These are phyloP conservation scores for Anthracocystis panici-leucophaei DNA, from an alignment of 1,284 basidiomycete genomes.

Conservation along the genomic window DNA sequence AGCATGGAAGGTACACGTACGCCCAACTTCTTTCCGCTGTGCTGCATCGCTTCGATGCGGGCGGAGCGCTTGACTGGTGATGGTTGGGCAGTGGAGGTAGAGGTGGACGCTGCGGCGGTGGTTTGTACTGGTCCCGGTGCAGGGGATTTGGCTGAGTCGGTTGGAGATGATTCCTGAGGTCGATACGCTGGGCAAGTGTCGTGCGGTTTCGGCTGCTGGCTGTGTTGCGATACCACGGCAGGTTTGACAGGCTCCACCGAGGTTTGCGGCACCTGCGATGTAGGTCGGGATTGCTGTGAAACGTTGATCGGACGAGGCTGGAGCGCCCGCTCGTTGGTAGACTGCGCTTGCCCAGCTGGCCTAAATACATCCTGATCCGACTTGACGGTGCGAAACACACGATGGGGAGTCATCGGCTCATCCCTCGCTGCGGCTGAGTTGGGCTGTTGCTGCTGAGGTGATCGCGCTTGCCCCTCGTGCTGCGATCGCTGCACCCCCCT, in stretches of 20 bases:
- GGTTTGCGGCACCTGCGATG: neutral
- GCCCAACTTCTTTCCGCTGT: conserved; percentile 39
- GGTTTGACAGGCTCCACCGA: neutral
- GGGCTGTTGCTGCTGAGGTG: conserved; percentile 7
- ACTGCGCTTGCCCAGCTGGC: conserved; percentile 1
- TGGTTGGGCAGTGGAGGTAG: conserved; percentile 6
- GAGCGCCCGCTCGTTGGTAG: neutral
- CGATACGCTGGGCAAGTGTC: neutral
- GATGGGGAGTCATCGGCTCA: conserved; percentile 9
- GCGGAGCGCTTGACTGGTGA: conserved; percentile 44
- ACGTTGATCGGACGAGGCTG: conserved; percentile 25
- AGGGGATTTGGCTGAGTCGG: neutral
- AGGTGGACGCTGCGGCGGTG: neutral
- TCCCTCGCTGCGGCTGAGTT: neutral
- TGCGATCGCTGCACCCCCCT: conserved; percentile 6
- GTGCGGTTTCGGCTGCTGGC: neutral
- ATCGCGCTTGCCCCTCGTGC: neutral
- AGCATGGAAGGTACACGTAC: conserved; percentile 32
- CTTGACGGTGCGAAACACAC: conserved; percentile 32
- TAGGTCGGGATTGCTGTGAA: neutral
- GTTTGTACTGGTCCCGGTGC: neutral
- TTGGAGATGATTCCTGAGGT: neutral
- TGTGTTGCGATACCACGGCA: conserved; percentile 2
- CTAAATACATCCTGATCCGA: conserved; percentile 44
- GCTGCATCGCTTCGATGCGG: conserved; percentile 48